A percentile compares a stretch with the other conserved stretches of the same genome.
Evolutionary conservation across 2,329 filamentous ascomycete genomes (phyloP).

Genomic region (Exophiala sp.): DNA sequence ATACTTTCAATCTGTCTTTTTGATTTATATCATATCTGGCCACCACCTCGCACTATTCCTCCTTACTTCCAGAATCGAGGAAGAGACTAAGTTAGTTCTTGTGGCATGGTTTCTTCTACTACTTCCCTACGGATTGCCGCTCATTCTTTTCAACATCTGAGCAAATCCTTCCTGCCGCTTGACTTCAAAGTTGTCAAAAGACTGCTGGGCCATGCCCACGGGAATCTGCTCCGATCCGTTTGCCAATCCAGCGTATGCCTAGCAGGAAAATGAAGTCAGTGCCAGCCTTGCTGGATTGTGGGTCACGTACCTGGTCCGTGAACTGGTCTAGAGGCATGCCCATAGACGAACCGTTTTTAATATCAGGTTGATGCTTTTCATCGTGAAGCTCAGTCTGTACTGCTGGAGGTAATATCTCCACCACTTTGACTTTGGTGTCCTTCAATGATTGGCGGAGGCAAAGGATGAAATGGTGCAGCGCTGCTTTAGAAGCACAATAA

Average conservation of each 20-base stretch:
- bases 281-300: neutral
- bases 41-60: too few relatives aligned
- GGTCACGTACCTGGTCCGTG: slow-evolving; percentile 38
- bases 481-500: slow-evolving; percentile 56
- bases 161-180: slow-evolving; percentile 42
- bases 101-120: neutral
- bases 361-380: slow-evolving; percentile 52
- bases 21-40: neutral
- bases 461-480: slow-evolving; percentile 53
- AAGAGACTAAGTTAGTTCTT: neutral
- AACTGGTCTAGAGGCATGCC: slow-evolving; percentile 56
- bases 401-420: slow-evolving; percentile 55
- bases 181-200: slow-evolving; percentile 47
- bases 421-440: slow-evolving; percentile 49
- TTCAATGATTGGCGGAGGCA: slow-evolving; percentile 50
- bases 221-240: slow-evolving; percentile 52
- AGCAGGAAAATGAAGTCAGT: neutral
- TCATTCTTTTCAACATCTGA: slow-evolving; percentile 10
- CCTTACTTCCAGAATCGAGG: neutral
- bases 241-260: slow-evolving; percentile 45
- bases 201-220: slow-evolving; percentile 43
- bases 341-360: slow-evolving; percentile 48
- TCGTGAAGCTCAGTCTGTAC: slow-evolving; percentile 58
- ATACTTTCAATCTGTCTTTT: neutral
- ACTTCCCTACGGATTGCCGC: neutral